A percentile compares a stretch with the other conserved stretches of the same genome.
Evolutionary conservation across 495 filamentous ascomycete species (phyloP).

Genomic region (Xylaria curta): DNA sequence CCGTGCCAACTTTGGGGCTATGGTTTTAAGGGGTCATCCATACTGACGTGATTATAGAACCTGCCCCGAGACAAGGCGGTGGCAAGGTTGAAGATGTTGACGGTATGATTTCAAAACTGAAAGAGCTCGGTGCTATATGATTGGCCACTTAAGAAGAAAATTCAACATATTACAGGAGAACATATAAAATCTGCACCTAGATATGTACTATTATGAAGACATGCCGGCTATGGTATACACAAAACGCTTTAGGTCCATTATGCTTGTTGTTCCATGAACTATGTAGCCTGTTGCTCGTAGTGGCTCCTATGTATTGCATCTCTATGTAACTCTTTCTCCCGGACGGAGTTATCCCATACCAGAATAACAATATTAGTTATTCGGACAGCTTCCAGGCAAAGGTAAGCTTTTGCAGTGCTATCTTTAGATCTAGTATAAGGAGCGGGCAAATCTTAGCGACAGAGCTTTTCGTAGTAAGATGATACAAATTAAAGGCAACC

Average conservation of each 20-base stretch:
- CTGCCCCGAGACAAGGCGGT: constrained; percentile 85
- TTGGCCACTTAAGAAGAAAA: constrained; percentile 15
- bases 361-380: no score
- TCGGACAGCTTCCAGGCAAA: no score
- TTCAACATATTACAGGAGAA: constrained; percentile 16
- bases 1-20: background rate
- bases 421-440: no score
- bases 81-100: constrained; percentile 97
- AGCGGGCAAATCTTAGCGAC: no score
- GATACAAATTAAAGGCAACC: no score
- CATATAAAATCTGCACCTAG: constrained; percentile 4
- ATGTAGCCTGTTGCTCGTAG: background rate
- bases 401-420: no score
- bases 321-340: background rate
- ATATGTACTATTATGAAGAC: constrained; percentile 13
- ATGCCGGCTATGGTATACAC: background rate
- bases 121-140: constrained; percentile 93
- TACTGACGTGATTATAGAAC: constrained; percentile 65
- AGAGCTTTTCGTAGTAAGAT: no score
- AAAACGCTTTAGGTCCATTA: background rate
- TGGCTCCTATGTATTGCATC: background rate
- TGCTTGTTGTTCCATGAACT: background rate
- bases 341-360: no score
- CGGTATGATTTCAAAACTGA: constrained; percentile 87
- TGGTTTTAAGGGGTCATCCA: background rate